Conservation (phyloP, 345 rosid genomes). For the Geranium rotundifolium region DNA sequence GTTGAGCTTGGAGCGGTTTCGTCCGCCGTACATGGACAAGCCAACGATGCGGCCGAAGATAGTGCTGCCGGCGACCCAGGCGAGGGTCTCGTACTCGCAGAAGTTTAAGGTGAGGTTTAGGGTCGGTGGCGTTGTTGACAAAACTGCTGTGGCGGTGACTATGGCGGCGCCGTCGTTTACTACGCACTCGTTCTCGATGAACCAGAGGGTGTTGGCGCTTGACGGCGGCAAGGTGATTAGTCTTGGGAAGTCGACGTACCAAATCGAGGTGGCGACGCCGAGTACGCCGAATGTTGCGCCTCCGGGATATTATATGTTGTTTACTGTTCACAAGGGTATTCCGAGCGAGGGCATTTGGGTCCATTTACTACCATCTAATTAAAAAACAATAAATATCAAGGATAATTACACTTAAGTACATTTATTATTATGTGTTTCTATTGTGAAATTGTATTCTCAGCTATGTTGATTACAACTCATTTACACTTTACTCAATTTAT, state of each 20-base stretch:
- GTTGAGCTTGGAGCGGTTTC: conserved; percentile 45
- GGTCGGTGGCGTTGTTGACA: background rate
- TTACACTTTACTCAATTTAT: too few relatives aligned
- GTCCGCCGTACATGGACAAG: conserved; percentile 38
- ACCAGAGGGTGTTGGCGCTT: conserved; percentile 34
- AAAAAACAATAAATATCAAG: too few relatives aligned
- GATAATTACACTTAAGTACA: too few relatives aligned
- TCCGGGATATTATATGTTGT: conserved; percentile 34
- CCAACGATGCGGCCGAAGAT: conserved; percentile 33
- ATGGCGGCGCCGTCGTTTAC: conserved; percentile 29
- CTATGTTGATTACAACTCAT: too few relatives aligned
- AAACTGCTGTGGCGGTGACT: conserved; percentile 5
- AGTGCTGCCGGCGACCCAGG: conserved; percentile 10
- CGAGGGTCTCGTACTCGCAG: conserved; percentile 17
- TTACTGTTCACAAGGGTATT: conserved; percentile 27
- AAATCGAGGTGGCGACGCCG: conserved; percentile 13
- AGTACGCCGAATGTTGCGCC: conserved; percentile 27
- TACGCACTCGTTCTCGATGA: too few relatives aligned
- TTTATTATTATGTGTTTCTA: too few relatives aligned
- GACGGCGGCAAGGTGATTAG: conserved; percentile 1
- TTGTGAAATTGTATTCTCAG: too few relatives aligned
- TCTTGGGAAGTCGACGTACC: background rate
- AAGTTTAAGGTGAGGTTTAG: conserved; percentile 5
- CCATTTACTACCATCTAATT: conserved; percentile 1
- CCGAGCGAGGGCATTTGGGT: conserved; percentile 41